Evolutionary conservation across 1,284 basidiomycete species (phyloP), one percentile per base, ranked within the genome.

Genomic region (Phlebopus sp.): DNA sequence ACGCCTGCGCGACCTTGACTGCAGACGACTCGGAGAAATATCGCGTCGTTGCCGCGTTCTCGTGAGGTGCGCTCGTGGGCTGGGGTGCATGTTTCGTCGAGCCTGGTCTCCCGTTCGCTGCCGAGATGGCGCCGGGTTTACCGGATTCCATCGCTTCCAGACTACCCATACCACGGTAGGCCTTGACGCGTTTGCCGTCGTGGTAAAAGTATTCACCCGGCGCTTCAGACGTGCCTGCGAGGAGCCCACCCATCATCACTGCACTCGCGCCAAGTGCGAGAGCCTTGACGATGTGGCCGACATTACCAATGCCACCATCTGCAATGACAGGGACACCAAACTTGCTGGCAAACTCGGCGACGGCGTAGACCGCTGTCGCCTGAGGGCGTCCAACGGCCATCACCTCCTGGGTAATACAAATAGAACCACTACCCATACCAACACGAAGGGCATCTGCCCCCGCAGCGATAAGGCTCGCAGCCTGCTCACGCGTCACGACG

Each of bases 371-470:
- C 11, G 97, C 96, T 0, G 95, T 97, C 10, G 95, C 96, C 70
- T 99, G 96, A 1, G 96, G 97, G 30, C 96, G 85, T 27, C 96
- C 97, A 47, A 98, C 96, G n/a, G 97, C 96, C 91, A 98, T 99
- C 60, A 99, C 92, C 69, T 99, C 96, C 71, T 99, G 96, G 4
- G 96, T 99, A 71, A 99, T 99, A 69, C 96, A 99, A 65, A 99
- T 99, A 10, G 93, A 97, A 15, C 96, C 96, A 13, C 88, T 92
- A 43, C 96, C 96, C 96, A 99, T 99, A 46, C 96, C 97, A 37
- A 99, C 80, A 40, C 93, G 89, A 9, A 99, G 79, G 34, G 80
- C 96, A 60, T 99, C 96, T 6, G 95, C 96, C 50, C 96, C 97
- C 5, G 93, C 96, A 18, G 81, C 86, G 57, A 99, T 98, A 51